Base-by-base conservation (phyloP, 371 early-diverging fungal species). In the Homolaphlyctis polyrhiza region DNA sequence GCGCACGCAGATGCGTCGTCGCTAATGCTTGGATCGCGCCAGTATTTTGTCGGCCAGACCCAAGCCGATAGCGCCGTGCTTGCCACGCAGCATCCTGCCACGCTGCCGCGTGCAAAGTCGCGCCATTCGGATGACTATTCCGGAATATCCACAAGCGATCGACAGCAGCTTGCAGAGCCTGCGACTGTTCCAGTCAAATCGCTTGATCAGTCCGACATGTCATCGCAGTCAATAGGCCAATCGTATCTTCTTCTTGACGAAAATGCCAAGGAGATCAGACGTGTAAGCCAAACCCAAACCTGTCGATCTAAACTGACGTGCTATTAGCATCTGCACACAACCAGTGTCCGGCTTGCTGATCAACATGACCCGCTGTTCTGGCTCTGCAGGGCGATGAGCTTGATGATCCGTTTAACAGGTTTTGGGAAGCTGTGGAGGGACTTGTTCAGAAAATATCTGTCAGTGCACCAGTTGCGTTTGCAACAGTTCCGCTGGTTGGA, bases 391-490 rank as follows among this genome's bases (percentile, higher is more conserved):
- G 66, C 29, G 70, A 68, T 14, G 67, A 67, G 21, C 62, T 67
- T 4, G 75, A 85, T 6, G 92, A 90, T 72, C 92, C 91, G 14
- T 90, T 92, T 71, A 87, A 90, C 71, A 88, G 85, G 66, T 89
- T 92, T 61, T 90, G 89, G 88, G 86, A 88, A 13, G 87, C 82
- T 1, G 87, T 92, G 8, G 90, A 90, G 62, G 82, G 80, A 29
- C 67, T 92, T 60, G 84, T 92, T 5, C 81, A 86, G 34, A 87
- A 87, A 57, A 77, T 88, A 21, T 86, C 90, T 0, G 71, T 88
- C 16, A 82, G 89, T 11, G 84, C 83, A 39, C 89, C 92, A 4
- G 87, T 89, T 0, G 89, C 89, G 18, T 89, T 90, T 67, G 81
- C 91, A 14, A 81, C 88, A 0, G 85, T 86, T 1, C 90, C 89